phyloP scores from a whole-genome alignment of 768 basidiomycete species.

The Lactarius evosmus region DNA sequence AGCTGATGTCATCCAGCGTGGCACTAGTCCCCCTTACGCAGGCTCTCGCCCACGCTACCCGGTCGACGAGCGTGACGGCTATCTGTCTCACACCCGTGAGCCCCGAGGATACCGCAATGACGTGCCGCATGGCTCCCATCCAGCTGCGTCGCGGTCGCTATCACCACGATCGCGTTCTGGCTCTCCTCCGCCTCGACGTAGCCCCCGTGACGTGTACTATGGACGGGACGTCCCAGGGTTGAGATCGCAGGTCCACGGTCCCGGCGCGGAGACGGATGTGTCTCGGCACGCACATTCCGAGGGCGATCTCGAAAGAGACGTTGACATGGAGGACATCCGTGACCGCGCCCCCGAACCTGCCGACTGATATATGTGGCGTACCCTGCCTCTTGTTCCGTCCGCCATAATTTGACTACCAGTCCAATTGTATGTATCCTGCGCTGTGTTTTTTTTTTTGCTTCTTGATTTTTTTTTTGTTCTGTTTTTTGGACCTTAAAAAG shows the following conservation, averaged over 20 bases:
- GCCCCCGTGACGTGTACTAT: constrained; percentile 21
- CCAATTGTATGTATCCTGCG: constrained; percentile 4
- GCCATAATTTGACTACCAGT: constrained; percentile 7
- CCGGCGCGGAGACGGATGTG: constrained; percentile 11
- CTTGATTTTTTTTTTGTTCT: not conserved
- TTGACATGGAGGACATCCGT: constrained; percentile 23
- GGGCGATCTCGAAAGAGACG: constrained; percentile 20
- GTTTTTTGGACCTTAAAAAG: constrained; percentile 5
- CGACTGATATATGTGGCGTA: constrained; percentile 23
- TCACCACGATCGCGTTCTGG: constrained; percentile 26
- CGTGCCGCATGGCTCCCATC: constrained; percentile 13
- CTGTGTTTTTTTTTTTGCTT: not conserved
- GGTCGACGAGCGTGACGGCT: constrained; percentile 26
- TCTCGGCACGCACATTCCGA: constrained; percentile 17
- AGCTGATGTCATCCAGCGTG: constrained; percentile 12
- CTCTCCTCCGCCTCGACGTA: constrained; percentile 18
- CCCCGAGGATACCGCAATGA: constrained; percentile 23
- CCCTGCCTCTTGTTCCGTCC: not conserved
- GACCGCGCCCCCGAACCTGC: constrained; percentile 25
- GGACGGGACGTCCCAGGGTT: constrained; percentile 14
- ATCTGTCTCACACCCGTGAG: constrained; percentile 22
- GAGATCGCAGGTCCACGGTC: constrained; percentile 13
- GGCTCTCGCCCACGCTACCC: constrained; percentile 31
- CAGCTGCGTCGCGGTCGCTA: constrained; percentile 24
- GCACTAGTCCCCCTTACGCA: constrained; percentile 14